Conservation (phyloP, 805 yeast genomes). For the Scheffersomyces lignosus region DNA sequence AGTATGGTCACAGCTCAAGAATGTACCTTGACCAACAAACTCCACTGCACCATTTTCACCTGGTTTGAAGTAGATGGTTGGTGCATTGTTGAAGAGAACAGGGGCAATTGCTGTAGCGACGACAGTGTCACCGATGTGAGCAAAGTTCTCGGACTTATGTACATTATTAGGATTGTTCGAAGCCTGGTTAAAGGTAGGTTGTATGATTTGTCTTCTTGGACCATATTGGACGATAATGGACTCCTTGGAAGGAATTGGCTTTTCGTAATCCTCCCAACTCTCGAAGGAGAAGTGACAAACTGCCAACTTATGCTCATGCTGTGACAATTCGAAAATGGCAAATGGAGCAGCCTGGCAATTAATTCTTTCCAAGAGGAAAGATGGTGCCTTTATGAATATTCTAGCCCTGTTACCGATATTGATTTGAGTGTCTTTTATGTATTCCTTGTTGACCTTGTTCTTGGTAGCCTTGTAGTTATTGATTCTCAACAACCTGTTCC, state of each 20-base stretch:
- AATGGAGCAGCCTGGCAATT: slow-evolving; percentile 51
- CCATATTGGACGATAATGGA: slow-evolving; percentile 88
- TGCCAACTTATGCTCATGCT: slow-evolving; percentile 84
- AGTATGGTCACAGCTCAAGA: slow-evolving; percentile 80
- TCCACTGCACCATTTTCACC: slow-evolving; percentile 52
- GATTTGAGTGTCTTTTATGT: slow-evolving; percentile 43
- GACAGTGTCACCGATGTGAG: slow-evolving; percentile 67
- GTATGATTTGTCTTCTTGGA: slow-evolving; percentile 78
- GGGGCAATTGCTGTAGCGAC: slow-evolving; percentile 91
- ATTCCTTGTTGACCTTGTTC: slow-evolving; percentile 64
- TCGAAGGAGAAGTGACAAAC: slow-evolving; percentile 79
- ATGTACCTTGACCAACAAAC: slow-evolving; percentile 87
- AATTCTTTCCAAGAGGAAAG: slow-evolving; percentile 41
- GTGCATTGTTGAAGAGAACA: slow-evolving; percentile 76
- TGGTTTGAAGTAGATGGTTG: slow-evolving; percentile 78
- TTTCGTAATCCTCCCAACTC: slow-evolving; percentile 87
- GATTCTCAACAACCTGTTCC: slow-evolving; percentile 73
- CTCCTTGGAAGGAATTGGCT: slow-evolving; percentile 83
- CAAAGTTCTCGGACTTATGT: slow-evolving; percentile 79
- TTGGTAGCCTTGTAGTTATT: slow-evolving; percentile 75
- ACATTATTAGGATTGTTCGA: slow-evolving; percentile 80
- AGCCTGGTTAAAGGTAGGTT: slow-evolving; percentile 81
- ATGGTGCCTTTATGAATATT: slow-evolving; percentile 60
- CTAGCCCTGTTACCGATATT: slow-evolving; percentile 62
- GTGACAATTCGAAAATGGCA: slow-evolving; percentile 69